Evolutionary conservation across 306 rosid genomes (phyloP).

Genomic region (Myrica gale): DNA sequence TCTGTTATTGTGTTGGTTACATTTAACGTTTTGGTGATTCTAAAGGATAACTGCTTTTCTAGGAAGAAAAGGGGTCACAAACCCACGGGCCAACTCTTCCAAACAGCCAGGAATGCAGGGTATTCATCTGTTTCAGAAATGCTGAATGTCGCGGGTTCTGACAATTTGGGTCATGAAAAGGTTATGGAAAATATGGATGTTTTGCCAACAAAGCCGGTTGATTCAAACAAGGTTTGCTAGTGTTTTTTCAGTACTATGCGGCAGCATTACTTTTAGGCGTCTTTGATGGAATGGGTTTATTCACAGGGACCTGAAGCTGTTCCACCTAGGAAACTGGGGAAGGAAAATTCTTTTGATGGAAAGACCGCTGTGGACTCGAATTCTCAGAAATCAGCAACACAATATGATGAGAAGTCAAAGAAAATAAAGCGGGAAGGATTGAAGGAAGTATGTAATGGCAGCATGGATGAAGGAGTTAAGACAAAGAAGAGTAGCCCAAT

Average conservation of each 20-base stretch:
- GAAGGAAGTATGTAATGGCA: slow-evolving; percentile 57
- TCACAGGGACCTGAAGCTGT: slow-evolving; percentile 36
- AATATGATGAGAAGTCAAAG: slow-evolving; percentile 27
- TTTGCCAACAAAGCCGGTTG: slow-evolving; percentile 22
- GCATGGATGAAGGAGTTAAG: slow-evolving; percentile 32
- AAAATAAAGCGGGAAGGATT: slow-evolving; percentile 47
- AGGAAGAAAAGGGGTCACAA: slow-evolving; percentile 67
- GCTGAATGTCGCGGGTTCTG: slow-evolving; percentile 32
- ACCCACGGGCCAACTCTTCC: slow-evolving; percentile 62
- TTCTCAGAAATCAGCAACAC: slow-evolving; percentile 9
- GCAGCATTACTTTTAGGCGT: background rate
- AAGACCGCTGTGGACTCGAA: slow-evolving; percentile 27
- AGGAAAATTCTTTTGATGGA: slow-evolving; percentile 60
- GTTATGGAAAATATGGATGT: background rate
- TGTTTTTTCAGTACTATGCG: background rate
- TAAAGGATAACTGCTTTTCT: slow-evolving; percentile 12
- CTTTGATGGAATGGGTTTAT: background rate
- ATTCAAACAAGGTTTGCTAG: slow-evolving; percentile 30
- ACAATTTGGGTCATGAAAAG: slow-evolving; percentile 26
- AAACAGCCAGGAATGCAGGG: slow-evolving; percentile 56
- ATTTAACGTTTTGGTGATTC: slow-evolving; percentile 8
- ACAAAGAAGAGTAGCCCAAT: slow-evolving; percentile 26
- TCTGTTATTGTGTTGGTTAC: background rate
- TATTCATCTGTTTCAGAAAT: slow-evolving; percentile 61
- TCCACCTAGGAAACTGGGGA: slow-evolving; percentile 39